A percentile compares a stretch with the other conserved stretches of the same genome.
phyloP scores from a whole-genome alignment of 108 stramenopile genomes.

The Nitzschia putrida region DNA sequence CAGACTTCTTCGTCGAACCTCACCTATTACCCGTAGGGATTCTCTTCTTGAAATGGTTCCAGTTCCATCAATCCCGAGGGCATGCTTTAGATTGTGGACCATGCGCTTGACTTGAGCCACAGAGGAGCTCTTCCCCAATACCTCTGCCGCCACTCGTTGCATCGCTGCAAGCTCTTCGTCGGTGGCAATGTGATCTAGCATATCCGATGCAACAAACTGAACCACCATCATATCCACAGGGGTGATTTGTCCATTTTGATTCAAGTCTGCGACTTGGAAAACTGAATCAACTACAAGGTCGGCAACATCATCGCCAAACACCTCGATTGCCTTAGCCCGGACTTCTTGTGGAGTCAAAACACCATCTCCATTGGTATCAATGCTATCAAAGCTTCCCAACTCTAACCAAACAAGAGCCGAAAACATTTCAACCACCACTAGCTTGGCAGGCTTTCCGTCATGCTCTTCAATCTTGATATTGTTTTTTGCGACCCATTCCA shows the following conservation, averaged over 20 bases:
- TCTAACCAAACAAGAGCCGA: constrained; percentile 41
- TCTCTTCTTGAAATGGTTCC: no score
- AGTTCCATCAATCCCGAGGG: neutral
- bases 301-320: constrained; percentile 26
- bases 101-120: neutral
- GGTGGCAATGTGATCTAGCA: neutral
- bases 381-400: constrained; percentile 46
- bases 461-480: constrained; percentile 8
- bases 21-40: no score
- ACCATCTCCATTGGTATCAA: constrained; percentile 50
- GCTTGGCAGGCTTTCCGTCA: constrained; percentile 31
- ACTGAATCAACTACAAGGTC: constrained; percentile 43
- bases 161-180: neutral
- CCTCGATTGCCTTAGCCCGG: constrained; percentile 3
- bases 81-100: neutral
- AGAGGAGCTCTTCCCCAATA: neutral
- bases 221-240: constrained; percentile 39
- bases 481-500: constrained; percentile 36
- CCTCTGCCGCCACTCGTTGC: neutral
- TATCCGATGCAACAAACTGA: constrained; percentile 27
- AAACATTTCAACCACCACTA: constrained; percentile 40
- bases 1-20: no score
- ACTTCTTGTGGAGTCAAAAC: constrained; percentile 43
- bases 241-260: constrained; percentile 39
- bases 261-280: constrained; percentile 43